These are phyloP conservation scores for Coemansia nantahalensis DNA, from an alignment of 192 early-diverging fungal genomes.

Conservation along the genomic window DNA sequence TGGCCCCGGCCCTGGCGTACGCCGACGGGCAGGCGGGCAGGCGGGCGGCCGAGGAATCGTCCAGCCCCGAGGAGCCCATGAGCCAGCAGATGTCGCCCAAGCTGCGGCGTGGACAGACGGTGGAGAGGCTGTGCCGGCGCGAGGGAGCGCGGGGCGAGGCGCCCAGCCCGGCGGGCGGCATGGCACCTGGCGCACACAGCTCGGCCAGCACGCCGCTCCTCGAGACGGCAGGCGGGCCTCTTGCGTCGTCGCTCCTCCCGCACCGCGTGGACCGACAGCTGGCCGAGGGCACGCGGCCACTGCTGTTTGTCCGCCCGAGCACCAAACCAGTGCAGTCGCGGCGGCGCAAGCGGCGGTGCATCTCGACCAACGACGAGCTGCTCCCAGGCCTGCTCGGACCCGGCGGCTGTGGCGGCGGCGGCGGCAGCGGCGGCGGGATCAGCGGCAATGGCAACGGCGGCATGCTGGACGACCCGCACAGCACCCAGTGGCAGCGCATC, in stretches of 20 bases:
- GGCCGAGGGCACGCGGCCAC: constrained; percentile 37
- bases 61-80: constrained; percentile 11
- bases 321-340: constrained; percentile 21
- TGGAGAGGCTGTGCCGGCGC: not conserved
- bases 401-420: no score
- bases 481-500: constrained; percentile 49
- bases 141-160: not conserved
- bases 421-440: no score
- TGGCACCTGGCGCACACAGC: constrained; percentile 3
- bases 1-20: no score
- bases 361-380: constrained; percentile 14
- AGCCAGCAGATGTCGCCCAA: constrained; percentile 10
- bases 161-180: constrained; percentile 10
- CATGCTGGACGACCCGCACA: constrained; percentile 4
- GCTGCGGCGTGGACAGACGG: not conserved
- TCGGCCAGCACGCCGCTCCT: constrained; percentile 13
- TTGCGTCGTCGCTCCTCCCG: constrained; percentile 14
- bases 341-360: constrained; percentile 45
- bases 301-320: constrained; percentile 47
- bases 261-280: constrained; percentile 52
- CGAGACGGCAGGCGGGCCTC: not conserved
- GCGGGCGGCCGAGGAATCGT: not conserved
- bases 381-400: no score
- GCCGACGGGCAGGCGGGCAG: not conserved
- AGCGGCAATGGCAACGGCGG: no score